These are phyloP conservation scores for Brachypodium distachyon DNA, from an alignment of 202 grass and related monocot genomes.

Conservation along the genomic window DNA sequence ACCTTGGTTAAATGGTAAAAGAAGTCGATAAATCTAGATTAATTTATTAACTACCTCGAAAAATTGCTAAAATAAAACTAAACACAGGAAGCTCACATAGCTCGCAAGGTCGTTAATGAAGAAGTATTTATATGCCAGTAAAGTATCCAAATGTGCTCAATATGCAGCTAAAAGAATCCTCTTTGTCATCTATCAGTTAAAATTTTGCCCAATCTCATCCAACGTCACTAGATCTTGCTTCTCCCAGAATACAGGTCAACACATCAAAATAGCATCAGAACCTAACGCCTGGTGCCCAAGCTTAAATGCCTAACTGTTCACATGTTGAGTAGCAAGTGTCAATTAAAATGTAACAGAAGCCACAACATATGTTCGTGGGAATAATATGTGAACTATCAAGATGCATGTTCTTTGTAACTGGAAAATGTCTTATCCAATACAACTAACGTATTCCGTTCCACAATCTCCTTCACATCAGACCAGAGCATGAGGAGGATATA, in stretches of 20 bases:
- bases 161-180: background rate
- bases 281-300: background rate
- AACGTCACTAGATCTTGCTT: background rate
- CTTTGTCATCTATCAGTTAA: background rate
- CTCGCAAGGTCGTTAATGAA: background rate
- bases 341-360: constrained; percentile 1
- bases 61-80: background rate
- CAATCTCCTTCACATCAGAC: background rate
- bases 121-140: background rate
- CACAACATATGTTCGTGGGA: background rate
- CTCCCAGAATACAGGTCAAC: background rate
- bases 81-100: background rate
- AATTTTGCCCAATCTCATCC: background rate
- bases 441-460: background rate
- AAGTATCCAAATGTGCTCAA: background rate
- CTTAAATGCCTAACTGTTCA: background rate
- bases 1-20: background rate
- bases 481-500: constrained; percentile 2
- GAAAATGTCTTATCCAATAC: background rate
- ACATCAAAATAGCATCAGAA: background rate
- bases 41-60: background rate
- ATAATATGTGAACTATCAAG: background rate
- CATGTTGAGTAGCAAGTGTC: background rate
- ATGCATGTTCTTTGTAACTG: background rate
- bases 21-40: background rate